Evolutionary conservation across 2,329 filamentous ascomycete species (phyloP), one percentile per base, ranked within the genome.

Genomic region (Talaromyces marneffei): DNA sequence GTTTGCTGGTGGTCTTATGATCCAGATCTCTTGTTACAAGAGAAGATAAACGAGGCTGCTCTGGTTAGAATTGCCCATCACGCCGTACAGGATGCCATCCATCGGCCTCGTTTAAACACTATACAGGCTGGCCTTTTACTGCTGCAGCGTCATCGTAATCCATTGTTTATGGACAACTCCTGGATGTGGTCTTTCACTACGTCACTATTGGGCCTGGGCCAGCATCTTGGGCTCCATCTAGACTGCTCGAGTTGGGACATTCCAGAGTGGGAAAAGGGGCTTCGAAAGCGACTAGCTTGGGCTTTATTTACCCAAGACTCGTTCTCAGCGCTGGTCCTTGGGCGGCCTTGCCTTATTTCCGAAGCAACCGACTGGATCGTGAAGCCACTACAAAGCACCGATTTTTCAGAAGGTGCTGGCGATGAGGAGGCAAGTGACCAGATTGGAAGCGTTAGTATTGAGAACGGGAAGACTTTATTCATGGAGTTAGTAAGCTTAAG

Each of bases 1-100:
- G 83, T 92, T 68, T 90, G 91, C 71, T 93, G 90, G 89, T 93
- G 90, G 90, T 83, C 88, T 68, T 94, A 73, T 27, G 75, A 79
- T 60, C 62, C 65, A 1, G 66, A 70, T 54, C 62, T 70, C 12
- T 62, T 66, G 7, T 60, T 64, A 27, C 61, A 61, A 40, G 55
- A 58, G 18, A 69, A 69, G 61, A 67, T 67, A 27, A 65, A 70
- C 58, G 57, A 59, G 23, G 60, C 56, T 12, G 63, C 59, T 7
- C 65, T 79, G 6, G 75, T 76, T 63, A 72, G 75, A 31, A 68
- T 77, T 2, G 77, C 78, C 12, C 73, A 77, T 20, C 71, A 74
- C 18, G 79, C 80, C 1, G 75, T 84, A 35, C 73, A 75, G 44
- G 77, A 80, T 42, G 78, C 79, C 33, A 79, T 82, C 67, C 77